Conservation (phyloP, 2,329 filamentous ascomycete genomes). For the Pseudogymnoascus sp. region DNA sequence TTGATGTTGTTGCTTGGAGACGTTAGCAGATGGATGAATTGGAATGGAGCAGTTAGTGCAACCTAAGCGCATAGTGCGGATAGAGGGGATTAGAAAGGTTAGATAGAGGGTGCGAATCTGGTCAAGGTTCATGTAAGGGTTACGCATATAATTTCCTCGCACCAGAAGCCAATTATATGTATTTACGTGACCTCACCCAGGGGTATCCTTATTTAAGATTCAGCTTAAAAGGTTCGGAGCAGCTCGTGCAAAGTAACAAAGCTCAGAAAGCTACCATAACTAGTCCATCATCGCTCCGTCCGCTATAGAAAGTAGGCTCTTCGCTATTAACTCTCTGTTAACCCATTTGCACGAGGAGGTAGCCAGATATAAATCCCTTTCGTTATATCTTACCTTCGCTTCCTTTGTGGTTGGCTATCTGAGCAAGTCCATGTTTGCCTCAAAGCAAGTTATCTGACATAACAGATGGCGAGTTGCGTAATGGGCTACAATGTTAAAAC, state of each 20-base stretch:
- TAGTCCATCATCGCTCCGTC: too few relatives aligned
- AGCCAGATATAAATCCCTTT: neutral
- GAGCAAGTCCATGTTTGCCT: too few relatives aligned
- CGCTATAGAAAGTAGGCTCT: too few relatives aligned
- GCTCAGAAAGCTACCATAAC: too few relatives aligned
- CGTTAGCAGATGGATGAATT: conserved; percentile 11
- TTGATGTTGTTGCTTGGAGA: conserved; percentile 20
- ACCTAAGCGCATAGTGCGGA: too few relatives aligned
- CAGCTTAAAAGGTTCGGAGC: neutral
- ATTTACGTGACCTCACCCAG: neutral
- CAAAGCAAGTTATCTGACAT: too few relatives aligned
- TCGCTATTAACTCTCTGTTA: neutral
- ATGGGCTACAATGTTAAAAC: neutral
- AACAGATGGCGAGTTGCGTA: neutral
- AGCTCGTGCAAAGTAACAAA: neutral
- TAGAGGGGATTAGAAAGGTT: neutral
- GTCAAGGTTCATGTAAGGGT: neutral
- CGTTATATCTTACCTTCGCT: too few relatives aligned
- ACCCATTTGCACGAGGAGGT: neutral
- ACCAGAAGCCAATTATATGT: neutral
- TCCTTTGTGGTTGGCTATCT: too few relatives aligned
- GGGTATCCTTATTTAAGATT: neutral
- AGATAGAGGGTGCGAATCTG: neutral
- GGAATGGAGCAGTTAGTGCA: neutral
- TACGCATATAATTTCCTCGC: neutral